Base-by-base conservation (phyloP, 768 basidiomycete species). In the Xerocomellus amylosporus region DNA sequence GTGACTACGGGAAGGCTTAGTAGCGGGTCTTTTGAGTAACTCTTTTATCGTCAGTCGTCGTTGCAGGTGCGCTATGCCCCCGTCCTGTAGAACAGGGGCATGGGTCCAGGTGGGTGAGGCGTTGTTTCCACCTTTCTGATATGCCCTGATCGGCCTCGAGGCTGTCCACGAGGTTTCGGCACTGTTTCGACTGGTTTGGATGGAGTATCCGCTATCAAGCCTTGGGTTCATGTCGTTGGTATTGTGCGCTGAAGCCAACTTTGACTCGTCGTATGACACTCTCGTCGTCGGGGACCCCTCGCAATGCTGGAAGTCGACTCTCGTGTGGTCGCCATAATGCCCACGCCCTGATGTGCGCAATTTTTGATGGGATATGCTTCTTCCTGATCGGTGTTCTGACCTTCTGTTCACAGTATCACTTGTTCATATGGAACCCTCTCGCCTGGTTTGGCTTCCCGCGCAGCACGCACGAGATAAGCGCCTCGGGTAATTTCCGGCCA, bases 151-250 rank as follows among this genome's bases (percentile, higher is more conserved):
- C 41, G 17, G 33, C 49, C 55, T 46, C 42, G 37, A 57, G 61
- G 58, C 20, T n/a, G 6, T 13, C 46, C 64, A 60, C 26, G 55
- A 50, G 43, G 64, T 20, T 50, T 43, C n/a, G 22, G 64, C 39
- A 7, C 41, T 39, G 36, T 41, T 19, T 39, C 12, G 37, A 19
- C 19, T 12, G 26, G 36, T 44, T 54, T n/a, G 20, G n/a, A 47
- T 9, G 51, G 26, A n/a, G 7, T 20, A 41, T 9, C n/a, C 15
- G 2, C 14, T 8, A 3, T 39, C 43, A 20, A 39, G 30, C 5
- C 15, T 24, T 17, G n/a, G 37, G n/a, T n/a, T 38, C 40, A 2
- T 31, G 24, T 26, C n/a, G n/a, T 19, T 10, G 12, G 38, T n/a
- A 14, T 28, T 14, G 19, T 36, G 22, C 15, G 19, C 31, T 37